Conservation (phyloP, 2,329 filamentous ascomycete species). For the Fusarium sp. region DNA sequence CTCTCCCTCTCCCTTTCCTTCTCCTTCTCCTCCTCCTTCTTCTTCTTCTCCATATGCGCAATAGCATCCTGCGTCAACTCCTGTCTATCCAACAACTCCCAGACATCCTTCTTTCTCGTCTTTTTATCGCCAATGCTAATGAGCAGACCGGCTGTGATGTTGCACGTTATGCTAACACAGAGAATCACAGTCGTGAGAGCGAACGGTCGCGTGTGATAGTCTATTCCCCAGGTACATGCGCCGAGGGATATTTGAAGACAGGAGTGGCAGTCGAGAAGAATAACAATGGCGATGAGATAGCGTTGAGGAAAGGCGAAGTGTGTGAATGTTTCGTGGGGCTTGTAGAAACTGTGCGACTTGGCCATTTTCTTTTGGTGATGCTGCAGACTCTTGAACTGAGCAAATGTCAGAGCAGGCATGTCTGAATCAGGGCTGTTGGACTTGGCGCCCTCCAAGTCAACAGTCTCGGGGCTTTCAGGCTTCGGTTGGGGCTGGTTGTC, state of each 20-base stretch:
- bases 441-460: conserved; percentile 57
- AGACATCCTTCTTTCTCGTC: conserved; percentile 87
- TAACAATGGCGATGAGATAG: conserved; percentile 80
- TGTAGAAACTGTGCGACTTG: conserved; percentile 89
- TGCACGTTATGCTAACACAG: conserved; percentile 80
- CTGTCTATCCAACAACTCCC: conserved; percentile 81
- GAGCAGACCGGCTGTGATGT: conserved; percentile 80
- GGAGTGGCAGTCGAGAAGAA: conserved; percentile 83
- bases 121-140: conserved; percentile 81
- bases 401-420: conserved; percentile 70
- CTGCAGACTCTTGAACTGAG: conserved; percentile 76
- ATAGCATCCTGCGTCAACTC: conserved; percentile 75
- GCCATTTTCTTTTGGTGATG: conserved; percentile 85
- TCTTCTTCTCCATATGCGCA: conserved; percentile 61
- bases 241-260: conserved; percentile 84
- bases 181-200: conserved; percentile 86
- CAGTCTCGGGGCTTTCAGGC: conserved; percentile 52
- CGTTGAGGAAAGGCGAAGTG: conserved; percentile 83
- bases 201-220: conserved; percentile 75
- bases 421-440: conserved; percentile 58
- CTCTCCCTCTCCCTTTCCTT: background rate
- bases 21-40: conserved; percentile 45
- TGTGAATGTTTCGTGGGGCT: conserved; percentile 86
- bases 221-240: conserved; percentile 81
- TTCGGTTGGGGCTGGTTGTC: conserved; percentile 55